Evolutionary conservation across 345 rosid species (phyloP).

Genomic region (Geranium rotundifolium): DNA sequence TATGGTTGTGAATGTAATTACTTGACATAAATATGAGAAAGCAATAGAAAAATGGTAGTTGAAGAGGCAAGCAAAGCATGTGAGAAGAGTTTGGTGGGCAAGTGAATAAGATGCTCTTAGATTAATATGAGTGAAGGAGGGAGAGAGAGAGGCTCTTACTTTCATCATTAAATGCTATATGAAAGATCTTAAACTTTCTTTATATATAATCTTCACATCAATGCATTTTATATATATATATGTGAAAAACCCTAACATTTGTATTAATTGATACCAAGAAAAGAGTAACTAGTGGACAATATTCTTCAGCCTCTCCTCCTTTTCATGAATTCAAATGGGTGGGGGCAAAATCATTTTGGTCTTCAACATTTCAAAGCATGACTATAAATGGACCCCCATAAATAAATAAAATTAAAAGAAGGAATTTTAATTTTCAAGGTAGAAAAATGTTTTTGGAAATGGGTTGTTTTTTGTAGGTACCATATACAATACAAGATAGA

Average conservation of each 20-base stretch:
- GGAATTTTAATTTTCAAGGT: too few species aligned
- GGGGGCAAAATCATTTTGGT: slow-evolving; percentile 4
- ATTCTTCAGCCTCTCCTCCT: slow-evolving; percentile 14
- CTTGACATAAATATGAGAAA: background rate
- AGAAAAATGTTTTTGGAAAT: slow-evolving; percentile 13
- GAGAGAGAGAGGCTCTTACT: slow-evolving; percentile 3
- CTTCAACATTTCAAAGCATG: background rate
- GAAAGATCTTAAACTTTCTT: slow-evolving; percentile 12
- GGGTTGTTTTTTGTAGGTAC: slow-evolving; percentile 2
- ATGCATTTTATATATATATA: too few species aligned
- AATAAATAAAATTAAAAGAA: too few species aligned
- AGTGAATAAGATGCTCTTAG: background rate
- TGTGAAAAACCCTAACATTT: too few species aligned
- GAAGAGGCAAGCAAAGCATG: background rate
- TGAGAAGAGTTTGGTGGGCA: background rate
- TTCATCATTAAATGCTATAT: background rate
- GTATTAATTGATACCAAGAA: too few species aligned
- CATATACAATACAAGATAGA: background rate
- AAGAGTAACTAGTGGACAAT: slow-evolving; percentile 17
- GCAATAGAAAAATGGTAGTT: too few species aligned
- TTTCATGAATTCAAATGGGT: slow-evolving; percentile 17
- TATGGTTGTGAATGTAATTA: background rate
- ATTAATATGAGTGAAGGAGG: background rate
- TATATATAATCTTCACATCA: slow-evolving; percentile 8
- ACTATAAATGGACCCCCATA: too few species aligned